Base-by-base conservation (phyloP, 75 land plant species). In the Cryptomeria japonica region DNA sequence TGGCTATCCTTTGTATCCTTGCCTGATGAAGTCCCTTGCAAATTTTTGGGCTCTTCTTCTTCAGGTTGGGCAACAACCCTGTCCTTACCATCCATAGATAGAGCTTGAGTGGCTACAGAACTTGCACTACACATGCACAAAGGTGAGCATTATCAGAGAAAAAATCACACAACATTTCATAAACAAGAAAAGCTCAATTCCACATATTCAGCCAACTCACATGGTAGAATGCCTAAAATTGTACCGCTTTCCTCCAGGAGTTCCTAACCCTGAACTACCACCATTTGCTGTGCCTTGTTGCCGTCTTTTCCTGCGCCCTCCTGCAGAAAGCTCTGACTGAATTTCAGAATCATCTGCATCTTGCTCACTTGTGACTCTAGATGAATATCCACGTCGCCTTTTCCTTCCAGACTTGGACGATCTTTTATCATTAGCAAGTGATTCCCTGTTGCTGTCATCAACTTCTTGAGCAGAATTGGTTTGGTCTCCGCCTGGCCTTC, bases 211-310 rank as follows among this genome's bases (percentile, higher is more conserved):
- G 72, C 38, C 31, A 78, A 89, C 99, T 96, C 89, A 97, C 99
- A 92, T 91, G 83, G 95, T 97, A 18, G 92, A 92, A 61, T 92
- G 93, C 89, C 98, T 94, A 72, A 97, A 91, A 82, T 97, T 96
- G 89, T 97, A 97, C 39, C 98, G 95, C 80, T 87, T 91, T 51
- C 80, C 90, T 39, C 90, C 95, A 37, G 94, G 91, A 34, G 91
- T 86, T 75, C 87, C 85, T 86, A 87, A 19, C 80, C 87, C 64
- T 51, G 49, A 68, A 37, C 51, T 86, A 56, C 90, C 85, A 31
- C 53, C 56, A 79, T 64, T 87, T 83, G 87, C 78, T 51, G 47
- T 83, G 31, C 84, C 88, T 41, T 88, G 92, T 44, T 93, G 91
- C 28, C 90, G 91, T 84, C 95, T 94, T 91, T 94, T 98, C 32